Conservation (phyloP, 176 grass and related monocot genomes). For the Triticum timopheevii region DNA sequence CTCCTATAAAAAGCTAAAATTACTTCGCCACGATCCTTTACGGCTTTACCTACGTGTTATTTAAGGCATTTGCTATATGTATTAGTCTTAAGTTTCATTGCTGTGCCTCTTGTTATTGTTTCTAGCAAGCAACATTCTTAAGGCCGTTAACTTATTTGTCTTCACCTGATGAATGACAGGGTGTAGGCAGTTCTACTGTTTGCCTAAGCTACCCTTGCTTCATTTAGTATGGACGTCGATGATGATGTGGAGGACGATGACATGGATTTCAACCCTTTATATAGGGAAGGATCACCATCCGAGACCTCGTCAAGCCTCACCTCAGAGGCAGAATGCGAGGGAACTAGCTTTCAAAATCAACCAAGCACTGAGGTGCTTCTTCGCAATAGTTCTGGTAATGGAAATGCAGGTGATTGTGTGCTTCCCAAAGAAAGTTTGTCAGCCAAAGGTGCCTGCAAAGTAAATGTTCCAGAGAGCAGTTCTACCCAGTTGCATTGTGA, state of each 20-base stretch:
- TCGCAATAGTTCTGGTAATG: conserved; percentile 4
- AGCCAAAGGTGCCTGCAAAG: conserved; percentile 1
- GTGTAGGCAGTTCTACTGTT: conserved; percentile 13
- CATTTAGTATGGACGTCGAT: conserved; percentile 63
- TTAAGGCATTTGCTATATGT: not conserved
- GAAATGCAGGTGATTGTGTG: conserved; percentile 19
- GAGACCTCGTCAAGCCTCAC: conserved; percentile 80
- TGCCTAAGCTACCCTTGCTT: not conserved
- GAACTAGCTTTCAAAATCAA: conserved; percentile 33
- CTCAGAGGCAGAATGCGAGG: conserved; percentile 57
- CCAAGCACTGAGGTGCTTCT: conserved; percentile 8
- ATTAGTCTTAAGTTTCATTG: not conserved
- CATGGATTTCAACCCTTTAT: conserved; percentile 77
- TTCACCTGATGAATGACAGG: conserved; percentile 26
- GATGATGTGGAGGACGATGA: conserved; percentile 86
- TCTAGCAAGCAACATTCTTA: not conserved
- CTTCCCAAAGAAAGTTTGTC: conserved; percentile 19
- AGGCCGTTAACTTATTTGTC: conserved; percentile 1
- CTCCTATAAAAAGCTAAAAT: not conserved
- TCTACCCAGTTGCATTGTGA: conserved; percentile 13
- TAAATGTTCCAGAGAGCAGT: conserved; percentile 19
- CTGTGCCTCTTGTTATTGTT: not conserved
- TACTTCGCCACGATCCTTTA: not conserved
- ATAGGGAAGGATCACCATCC: conserved; percentile 67
- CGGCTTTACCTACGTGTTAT: not conserved